Evolutionary conservation across 1,284 basidiomycete genomes (phyloP).

Genomic region (Erythrobasidium hasegawianum): DNA sequence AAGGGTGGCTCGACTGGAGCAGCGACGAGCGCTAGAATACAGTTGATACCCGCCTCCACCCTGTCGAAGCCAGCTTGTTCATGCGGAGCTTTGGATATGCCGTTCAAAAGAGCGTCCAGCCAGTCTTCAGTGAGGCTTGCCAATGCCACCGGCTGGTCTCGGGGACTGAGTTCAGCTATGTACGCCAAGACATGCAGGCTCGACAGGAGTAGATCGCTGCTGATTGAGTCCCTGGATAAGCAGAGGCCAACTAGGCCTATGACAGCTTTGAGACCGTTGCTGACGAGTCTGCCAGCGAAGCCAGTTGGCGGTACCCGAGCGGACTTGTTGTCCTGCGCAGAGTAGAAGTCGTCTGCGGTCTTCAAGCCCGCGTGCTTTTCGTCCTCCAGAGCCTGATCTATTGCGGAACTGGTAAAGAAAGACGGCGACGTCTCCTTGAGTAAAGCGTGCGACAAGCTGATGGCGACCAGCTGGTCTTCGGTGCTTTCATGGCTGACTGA

Average conservation of each 20-base stretch:
- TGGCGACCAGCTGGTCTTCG: conserved; percentile 13
- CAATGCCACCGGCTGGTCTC: conserved; percentile 45
- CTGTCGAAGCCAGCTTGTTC: conserved; percentile 59
- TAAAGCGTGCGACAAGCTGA: conserved; percentile 19
- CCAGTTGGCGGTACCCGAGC: conserved; percentile 30
- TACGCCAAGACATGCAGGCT: conserved; percentile 11
- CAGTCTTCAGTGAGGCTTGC: conserved; percentile 48
- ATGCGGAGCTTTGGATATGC: conserved; percentile 37
- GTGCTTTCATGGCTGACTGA: background rate
- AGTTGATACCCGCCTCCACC: conserved; percentile 62
- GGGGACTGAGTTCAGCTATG: conserved; percentile 25
- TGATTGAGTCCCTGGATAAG: background rate
- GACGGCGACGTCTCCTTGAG: conserved; percentile 31
- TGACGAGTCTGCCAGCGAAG: conserved; percentile 23
- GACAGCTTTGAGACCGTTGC: conserved; percentile 3
- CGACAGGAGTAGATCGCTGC: conserved; percentile 18
- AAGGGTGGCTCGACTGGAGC: conserved; percentile 58
- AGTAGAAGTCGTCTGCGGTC: conserved; percentile 25
- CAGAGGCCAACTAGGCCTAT: background rate
- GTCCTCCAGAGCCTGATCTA: background rate
- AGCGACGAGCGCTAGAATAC: conserved; percentile 60
- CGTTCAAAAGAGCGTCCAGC: conserved; percentile 44
- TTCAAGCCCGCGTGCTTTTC: conserved; percentile 3
- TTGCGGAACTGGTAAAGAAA: conserved; percentile 14
- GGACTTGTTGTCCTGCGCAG: conserved; percentile 24